These are phyloP conservation scores for Trichosporon sp. DNA, from an alignment of 1,284 basidiomycete species.

Conservation along the genomic window DNA sequence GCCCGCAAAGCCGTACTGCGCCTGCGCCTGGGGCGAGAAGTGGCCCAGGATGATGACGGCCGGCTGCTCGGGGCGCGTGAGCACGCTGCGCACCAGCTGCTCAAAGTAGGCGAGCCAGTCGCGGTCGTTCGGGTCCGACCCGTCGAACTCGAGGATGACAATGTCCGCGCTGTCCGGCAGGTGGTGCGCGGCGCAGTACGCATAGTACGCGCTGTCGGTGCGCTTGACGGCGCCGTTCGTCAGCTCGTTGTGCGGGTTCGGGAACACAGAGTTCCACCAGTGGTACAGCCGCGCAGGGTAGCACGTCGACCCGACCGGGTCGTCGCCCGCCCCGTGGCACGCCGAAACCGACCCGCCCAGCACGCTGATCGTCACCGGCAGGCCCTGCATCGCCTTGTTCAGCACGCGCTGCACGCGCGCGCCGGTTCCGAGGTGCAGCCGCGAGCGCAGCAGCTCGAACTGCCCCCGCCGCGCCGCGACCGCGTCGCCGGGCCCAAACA, in stretches of 20 bases:
- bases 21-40: conserved; percentile 77
- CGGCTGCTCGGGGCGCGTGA: conserved; percentile 78
- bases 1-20: conserved; percentile 72
- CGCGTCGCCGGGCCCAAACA: conserved; percentile 73
- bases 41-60: conserved; percentile 87
- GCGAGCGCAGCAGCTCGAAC: conserved; percentile 67
- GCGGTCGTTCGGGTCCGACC: conserved; percentile 70
- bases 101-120: conserved; percentile 79
- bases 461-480: conserved; percentile 73
- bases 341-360: conserved; percentile 89
- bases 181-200: conserved; percentile 84
- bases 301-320: conserved; percentile 76
- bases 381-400: conserved; percentile 74
- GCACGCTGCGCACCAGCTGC: conserved; percentile 79
- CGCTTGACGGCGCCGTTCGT: conserved; percentile 89
- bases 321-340: conserved; percentile 88
- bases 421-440: conserved; percentile 75
- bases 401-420: conserved; percentile 76
- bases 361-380: conserved; percentile 83
- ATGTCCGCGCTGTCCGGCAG: conserved; percentile 86
- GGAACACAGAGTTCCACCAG: conserved; percentile 93
- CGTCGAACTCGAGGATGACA: conserved; percentile 87
- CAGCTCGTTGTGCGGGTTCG: conserved; percentile 86
- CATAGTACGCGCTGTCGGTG: conserved; percentile 86
- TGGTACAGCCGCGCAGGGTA: conserved; percentile 87